These are phyloP conservation scores for Penicillium desertorum DNA, from an alignment of 495 filamentous ascomycete genomes.

Conservation along the genomic window DNA sequence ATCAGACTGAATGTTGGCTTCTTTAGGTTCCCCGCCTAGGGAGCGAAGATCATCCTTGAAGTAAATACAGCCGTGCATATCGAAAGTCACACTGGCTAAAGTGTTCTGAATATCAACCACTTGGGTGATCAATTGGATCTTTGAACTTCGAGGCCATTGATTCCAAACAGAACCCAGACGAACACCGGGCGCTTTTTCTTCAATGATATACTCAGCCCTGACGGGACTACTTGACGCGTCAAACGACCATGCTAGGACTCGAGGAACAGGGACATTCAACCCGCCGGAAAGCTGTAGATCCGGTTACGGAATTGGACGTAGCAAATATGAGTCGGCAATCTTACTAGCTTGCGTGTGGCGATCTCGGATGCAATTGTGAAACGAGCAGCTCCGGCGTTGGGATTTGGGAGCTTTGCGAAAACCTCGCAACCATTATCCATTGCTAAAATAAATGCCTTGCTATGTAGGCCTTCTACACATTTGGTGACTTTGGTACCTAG, in stretches of 20 bases:
- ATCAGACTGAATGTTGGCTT: constrained; percentile 17
- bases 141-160: constrained; percentile 31
- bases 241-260: constrained; percentile 35
- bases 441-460: no score
- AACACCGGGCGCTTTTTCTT: constrained; percentile 39
- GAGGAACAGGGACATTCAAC: constrained; percentile 35
- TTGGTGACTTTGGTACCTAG: no score
- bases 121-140: constrained; percentile 33
- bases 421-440: no score
- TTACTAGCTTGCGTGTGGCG: no score
- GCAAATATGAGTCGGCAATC: no score
- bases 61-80: constrained; percentile 41
- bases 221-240: constrained; percentile 32
- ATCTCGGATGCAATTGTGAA: no score
- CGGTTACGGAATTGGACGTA: no score
- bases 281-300: constrained; percentile 32
- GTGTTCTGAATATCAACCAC: constrained; percentile 42
- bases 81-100: constrained; percentile 34
- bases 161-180: constrained; percentile 38
- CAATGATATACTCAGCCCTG: constrained; percentile 42
- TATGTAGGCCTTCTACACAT: no score
- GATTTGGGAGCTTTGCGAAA: no score
- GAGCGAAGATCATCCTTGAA: constrained; percentile 38
- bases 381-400: no score
- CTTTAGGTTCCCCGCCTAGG: constrained; percentile 18